Percentiles rank a stretch among this genome's conserved stretches.
These are phyloP conservation scores for Rusavskia elegans DNA, from an alignment of 495 filamentous ascomycete genomes.

Conservation along the genomic window DNA sequence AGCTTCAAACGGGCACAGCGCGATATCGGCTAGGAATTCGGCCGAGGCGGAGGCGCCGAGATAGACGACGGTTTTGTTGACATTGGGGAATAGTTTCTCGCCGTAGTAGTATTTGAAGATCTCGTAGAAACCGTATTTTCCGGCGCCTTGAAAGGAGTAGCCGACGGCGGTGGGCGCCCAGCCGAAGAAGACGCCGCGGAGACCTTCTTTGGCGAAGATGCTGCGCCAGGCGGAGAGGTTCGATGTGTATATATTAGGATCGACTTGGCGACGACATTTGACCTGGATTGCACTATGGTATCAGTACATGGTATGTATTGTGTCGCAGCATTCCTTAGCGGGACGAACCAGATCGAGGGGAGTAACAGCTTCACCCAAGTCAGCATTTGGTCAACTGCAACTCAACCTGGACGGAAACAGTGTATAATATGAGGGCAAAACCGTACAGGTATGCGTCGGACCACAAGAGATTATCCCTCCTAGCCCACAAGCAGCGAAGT, in stretches of 20 bases:
- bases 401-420: background rate
- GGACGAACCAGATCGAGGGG: slow-evolving; percentile 17
- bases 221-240: slow-evolving; percentile 50
- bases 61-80: slow-evolving; percentile 47
- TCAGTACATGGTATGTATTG: background rate
- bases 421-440: background rate
- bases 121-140: slow-evolving; percentile 66
- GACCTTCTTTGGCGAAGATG: slow-evolving; percentile 46
- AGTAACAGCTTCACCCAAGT: slow-evolving; percentile 44
- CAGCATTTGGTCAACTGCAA: slow-evolving; percentile 13
- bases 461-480: slow-evolving; percentile 58
- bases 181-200: slow-evolving; percentile 58
- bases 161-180: slow-evolving; percentile 56
- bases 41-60: slow-evolving; percentile 49
- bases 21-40: slow-evolving; percentile 55
- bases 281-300: slow-evolving; percentile 34
- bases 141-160: slow-evolving; percentile 57
- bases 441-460: slow-evolving; percentile 22
- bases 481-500: slow-evolving; percentile 47
- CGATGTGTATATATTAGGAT: slow-evolving; percentile 51
- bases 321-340: background rate
- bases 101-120: slow-evolving; percentile 61
- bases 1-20: slow-evolving; percentile 51
- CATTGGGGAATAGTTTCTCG: slow-evolving; percentile 42
- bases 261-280: slow-evolving; percentile 60